Evolutionary conservation across 495 filamentous ascomycete species (phyloP), one percentile per base, ranked within the genome.

Genomic region (Aspergillus steynii): DNA sequence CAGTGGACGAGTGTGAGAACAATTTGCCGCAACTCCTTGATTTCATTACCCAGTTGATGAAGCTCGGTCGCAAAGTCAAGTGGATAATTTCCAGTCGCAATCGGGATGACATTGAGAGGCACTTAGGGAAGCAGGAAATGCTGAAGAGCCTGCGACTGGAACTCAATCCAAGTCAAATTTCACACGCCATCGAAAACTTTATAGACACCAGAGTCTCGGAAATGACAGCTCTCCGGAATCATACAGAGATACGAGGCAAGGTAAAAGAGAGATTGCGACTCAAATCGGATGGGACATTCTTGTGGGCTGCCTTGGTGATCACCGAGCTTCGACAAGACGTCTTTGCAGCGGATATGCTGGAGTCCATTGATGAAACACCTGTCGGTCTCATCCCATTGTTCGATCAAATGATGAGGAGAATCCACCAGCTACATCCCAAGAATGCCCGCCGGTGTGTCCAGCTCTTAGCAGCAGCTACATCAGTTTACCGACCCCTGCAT

Each of bases 11-110:
- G 20, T 20, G 20, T 20, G 20, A 20, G 20, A 20, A 20, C 20
- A 20, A 20, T 20, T 20, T 20, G 20, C 20, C 20, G 20, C 20
- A 20, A 20, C 20, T 20, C 20, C 20, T 20, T 20, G 20, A 20
- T 20, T 20, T 20, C 20, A 20, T 20, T 20, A 20, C 20, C 20
- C 20, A 20, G 20, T 20, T 20, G 20, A 20, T 20, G 20, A 20
- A 20, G 20, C 20, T 20, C 20, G 20, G 20, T 20, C 20, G 20
- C 20, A 20, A 20, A 20, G 20, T 20, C 20, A 46, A 46, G 42
- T 46, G 42, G 76, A 61, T 82, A 29, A 50, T 78, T 7, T 78
- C 75, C 15, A 77, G 77, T 51, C 73, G 75, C 29, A 78, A 79
- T 60, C 56, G 64, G 56, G 70, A 59, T 5, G 48, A 62, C 6